Evolutionary conservation across 306 rosid species (phyloP), one percentile per base, ranked within the genome.

Genomic region (Cotoneaster glaucophyllus): DNA sequence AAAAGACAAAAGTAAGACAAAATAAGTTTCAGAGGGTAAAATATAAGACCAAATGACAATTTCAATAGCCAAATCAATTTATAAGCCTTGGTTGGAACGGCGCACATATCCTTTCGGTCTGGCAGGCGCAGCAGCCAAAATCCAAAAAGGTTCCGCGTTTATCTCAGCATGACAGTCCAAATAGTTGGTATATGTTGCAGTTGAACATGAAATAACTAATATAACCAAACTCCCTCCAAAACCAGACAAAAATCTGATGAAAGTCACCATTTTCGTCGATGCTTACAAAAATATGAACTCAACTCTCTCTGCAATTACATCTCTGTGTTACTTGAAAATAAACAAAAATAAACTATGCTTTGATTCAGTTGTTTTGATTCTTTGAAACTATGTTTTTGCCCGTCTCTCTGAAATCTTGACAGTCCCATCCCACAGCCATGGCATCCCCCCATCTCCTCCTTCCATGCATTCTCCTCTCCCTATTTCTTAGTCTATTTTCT

Each of bases 361-460:
- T 62, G 64, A 64, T 37, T 37, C 41, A 37, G 41, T 37, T 37
- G 41, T 10, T 9, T 39, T 39, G 12, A 8, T 39, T 39, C 44
- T 39, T 39, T 39, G 44, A 39, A 39, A 10, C 24, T 17, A 19
- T 7, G 58, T 21, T 19, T 53, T 39, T 3, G 3, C 12, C 44
- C 44, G 3, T 39, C 12, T 43, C 48, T 44, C 50, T 44, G 50
- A 44, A 44, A 44, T 44, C 50, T 44, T 44, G 50, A 44, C 50
- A 44, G 50, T 44, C 50, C 83, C 56, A 78, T 64, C 75, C 74
- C 52, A 32, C 71, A 86, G 39, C 87, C 63, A 93, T 93, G 98
- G 80, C 87, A 73, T 85, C 85, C 11, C 61, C 29, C n/a, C 28
- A 11, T 69, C 75, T 77, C 63, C 59, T 57, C 8, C 77, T 80